Percentiles rank a stretch among this genome's conserved stretches.
Evolutionary conservation across 371 early-diverging fungal genomes (phyloP).

Genomic region (Mortierella sp.): DNA sequence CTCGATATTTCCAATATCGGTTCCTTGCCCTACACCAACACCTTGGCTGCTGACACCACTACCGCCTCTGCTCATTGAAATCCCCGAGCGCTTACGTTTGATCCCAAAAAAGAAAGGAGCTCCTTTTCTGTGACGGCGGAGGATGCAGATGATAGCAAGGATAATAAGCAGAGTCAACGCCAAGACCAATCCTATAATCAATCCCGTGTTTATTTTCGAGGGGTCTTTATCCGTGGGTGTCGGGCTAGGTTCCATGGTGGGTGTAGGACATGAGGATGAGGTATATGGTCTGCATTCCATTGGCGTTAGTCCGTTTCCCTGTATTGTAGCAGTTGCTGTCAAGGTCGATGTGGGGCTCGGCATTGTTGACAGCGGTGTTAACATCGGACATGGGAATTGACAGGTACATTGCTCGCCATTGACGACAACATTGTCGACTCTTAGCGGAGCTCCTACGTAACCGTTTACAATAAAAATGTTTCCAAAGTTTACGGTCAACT

Average conservation of each 20-base stretch:
- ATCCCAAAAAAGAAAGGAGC: not conserved
- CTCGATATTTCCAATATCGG: not conserved
- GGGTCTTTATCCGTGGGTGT: not conserved
- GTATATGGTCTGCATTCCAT: not conserved
- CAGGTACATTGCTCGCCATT: constrained; percentile 29
- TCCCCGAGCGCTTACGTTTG: constrained; percentile 6
- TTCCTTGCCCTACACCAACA: not conserved
- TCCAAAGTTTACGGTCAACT: constrained; percentile 15
- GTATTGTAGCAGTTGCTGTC: not conserved
- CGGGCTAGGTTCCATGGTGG: not conserved
- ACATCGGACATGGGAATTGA: constrained; percentile 3
- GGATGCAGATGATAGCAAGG: constrained; percentile 7
- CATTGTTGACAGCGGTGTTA: not conserved
- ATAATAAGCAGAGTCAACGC: not conserved
- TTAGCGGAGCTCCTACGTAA: not conserved
- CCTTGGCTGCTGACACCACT: not conserved
- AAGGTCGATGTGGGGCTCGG: not conserved
- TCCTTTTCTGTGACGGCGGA: constrained; percentile 10
- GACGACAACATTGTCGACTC: constrained; percentile 22
- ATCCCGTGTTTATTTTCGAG: not conserved
- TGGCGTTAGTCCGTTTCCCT: not conserved
- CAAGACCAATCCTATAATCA: constrained; percentile 20
- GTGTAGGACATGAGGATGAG: not conserved
- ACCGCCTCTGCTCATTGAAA: not conserved
- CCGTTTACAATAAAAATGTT: constrained; percentile 10